Conservation (phyloP, 2,329 filamentous ascomycete species). For the Exophiala bonariae region DNA sequence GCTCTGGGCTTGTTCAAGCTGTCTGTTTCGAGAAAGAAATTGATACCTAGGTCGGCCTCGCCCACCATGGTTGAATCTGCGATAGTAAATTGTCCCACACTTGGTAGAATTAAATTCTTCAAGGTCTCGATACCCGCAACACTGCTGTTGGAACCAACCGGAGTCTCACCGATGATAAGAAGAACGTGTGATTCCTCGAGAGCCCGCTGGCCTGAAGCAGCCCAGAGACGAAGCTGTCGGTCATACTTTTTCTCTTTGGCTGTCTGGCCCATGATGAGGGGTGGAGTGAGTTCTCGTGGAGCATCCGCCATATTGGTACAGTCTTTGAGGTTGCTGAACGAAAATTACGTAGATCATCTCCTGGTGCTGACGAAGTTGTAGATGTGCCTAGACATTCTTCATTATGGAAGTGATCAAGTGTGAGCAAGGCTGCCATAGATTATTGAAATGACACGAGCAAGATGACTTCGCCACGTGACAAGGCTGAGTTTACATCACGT, state of each 20-base stretch:
- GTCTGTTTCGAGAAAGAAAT: constrained; percentile 89
- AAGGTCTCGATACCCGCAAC: constrained; percentile 86
- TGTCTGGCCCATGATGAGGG: constrained; percentile 53
- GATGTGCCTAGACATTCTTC: no score
- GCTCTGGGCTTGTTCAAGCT: constrained; percentile 77
- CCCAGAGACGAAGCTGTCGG: constrained; percentile 92
- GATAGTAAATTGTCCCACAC: constrained; percentile 89
- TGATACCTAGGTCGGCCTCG: constrained; percentile 84
- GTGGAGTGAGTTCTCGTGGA: constrained; percentile 37
- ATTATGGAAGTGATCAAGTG: no score
- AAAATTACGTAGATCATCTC: no score
- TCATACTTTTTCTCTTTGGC: constrained; percentile 81
- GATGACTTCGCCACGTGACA: no score
- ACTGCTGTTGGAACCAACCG: constrained; percentile 26
- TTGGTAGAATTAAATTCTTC: constrained; percentile 95
- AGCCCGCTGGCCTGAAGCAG: constrained; percentile 83
- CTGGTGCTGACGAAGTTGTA: no score
- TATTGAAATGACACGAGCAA: no score
- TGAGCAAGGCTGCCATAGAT: no score
- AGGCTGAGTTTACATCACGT: no score
- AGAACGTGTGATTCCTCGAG: constrained; percentile 91
- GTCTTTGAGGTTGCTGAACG: no score
- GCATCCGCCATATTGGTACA: constrained; percentile 24
- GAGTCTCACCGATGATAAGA: constrained; percentile 67
- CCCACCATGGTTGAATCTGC: constrained; percentile 76